Evolutionary conservation across 192 early-diverging fungal genomes (phyloP).

Genomic region (Coemansia sp.): DNA sequence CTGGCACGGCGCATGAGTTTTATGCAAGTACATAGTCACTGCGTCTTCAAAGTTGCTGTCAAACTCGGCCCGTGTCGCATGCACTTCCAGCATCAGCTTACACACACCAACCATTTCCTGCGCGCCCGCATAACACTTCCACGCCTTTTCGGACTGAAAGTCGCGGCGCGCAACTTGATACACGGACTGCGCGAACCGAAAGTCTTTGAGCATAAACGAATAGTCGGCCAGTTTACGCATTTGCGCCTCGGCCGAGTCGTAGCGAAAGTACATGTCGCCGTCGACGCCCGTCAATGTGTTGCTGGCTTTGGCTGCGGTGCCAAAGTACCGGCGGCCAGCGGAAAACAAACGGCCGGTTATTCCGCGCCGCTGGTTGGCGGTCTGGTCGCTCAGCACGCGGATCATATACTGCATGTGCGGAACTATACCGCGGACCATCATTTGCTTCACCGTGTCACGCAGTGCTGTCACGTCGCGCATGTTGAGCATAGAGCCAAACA

Average conservation of each 20-base stretch:
- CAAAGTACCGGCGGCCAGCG: constrained; percentile 82
- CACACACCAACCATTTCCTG: constrained; percentile 93
- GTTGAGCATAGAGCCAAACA: constrained; percentile 37
- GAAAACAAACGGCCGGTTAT: constrained; percentile 86
- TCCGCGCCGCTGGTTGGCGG: constrained; percentile 80
- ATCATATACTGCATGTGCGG: constrained; percentile 88
- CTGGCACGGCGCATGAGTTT: constrained; percentile 50
- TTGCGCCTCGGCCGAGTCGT: constrained; percentile 84
- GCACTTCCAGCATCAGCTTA: constrained; percentile 63
- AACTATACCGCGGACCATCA: constrained; percentile 73
- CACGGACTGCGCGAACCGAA: constrained; percentile 78
- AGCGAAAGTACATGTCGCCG: constrained; percentile 54
- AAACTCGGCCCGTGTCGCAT: constrained; percentile 55
- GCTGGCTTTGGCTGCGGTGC: constrained; percentile 41
- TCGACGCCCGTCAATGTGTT: constrained; percentile 20
- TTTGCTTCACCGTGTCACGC: constrained; percentile 52
- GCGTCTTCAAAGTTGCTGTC: constrained; percentile 68
- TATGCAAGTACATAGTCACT: constrained; percentile 65
- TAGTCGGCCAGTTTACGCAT: constrained; percentile 93
- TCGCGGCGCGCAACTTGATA: constrained; percentile 90
- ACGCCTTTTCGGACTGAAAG: constrained; percentile 75
- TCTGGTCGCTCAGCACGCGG: constrained; percentile 87
- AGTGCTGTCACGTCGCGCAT: constrained; percentile 50
- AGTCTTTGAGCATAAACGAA: constrained; percentile 96
- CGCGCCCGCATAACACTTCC: constrained; percentile 72